phyloP scores from a whole-genome alignment of 2,329 filamentous ascomycete genomes.

The Byssothecium circinans region DNA sequence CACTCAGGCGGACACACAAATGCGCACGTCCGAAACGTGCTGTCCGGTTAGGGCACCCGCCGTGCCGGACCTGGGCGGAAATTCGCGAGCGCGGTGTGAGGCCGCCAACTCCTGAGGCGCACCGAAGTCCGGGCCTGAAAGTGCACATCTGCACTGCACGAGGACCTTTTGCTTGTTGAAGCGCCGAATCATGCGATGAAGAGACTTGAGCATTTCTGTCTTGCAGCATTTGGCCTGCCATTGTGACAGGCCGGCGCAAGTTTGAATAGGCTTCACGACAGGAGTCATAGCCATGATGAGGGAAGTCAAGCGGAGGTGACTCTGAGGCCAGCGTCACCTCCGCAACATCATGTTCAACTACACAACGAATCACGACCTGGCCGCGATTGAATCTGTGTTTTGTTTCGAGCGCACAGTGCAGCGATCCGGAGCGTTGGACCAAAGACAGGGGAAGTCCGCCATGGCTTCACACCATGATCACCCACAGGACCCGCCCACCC shows the following conservation, averaged over 20 bases:
- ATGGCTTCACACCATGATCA: constrained; percentile 1
- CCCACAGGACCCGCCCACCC: not conserved
- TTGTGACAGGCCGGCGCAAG: not conserved
- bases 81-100: not conserved
- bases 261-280: not conserved
- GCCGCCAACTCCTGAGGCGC: not conserved
- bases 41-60: not conserved
- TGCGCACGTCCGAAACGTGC: not conserved
- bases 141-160: not conserved
- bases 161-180: too few relatives aligned
- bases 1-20: not conserved
- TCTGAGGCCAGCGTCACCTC: not conserved
- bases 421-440: not conserved
- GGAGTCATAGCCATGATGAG: not conserved
- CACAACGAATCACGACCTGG: not conserved
- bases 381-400: not conserved
- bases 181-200: not conserved
- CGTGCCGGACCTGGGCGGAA: not conserved
- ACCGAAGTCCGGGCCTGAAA: not conserved
- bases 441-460: not conserved
- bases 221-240: not conserved
- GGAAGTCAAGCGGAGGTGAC: not conserved
- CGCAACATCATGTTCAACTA: not conserved
- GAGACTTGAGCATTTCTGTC: not conserved
- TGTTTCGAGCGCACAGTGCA: not conserved